Evolutionary conservation across 1,284 basidiomycete species (phyloP).

Genomic region (Trichosporon sp.): DNA sequence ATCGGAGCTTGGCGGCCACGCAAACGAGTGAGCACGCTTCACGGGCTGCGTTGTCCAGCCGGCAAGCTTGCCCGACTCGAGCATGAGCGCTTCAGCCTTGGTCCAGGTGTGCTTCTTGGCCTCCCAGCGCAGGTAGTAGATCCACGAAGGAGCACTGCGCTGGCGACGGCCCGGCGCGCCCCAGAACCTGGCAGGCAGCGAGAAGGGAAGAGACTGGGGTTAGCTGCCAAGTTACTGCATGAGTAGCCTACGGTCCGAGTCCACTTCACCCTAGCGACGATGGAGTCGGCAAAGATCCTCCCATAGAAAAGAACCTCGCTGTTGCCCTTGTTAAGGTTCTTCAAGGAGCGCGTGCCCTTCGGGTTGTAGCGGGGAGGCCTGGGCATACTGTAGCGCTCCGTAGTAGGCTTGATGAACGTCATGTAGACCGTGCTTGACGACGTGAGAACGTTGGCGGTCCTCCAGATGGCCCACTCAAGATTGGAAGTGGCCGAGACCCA

Average conservation of each 20-base stretch:
- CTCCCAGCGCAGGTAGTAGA: constrained; percentile 21
- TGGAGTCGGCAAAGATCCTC: constrained; percentile 34
- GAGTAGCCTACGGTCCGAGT: constrained; percentile 28
- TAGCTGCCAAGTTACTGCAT: background rate
- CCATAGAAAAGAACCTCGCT: constrained; percentile 37
- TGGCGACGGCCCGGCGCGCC: background rate
- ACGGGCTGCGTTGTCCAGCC: background rate
- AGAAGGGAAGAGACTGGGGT: constrained; percentile 23
- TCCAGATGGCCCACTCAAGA: constrained; percentile 41
- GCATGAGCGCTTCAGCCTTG: background rate
- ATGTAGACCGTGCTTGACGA: constrained; percentile 4
- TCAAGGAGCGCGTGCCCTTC: background rate
- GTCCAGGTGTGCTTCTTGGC: background rate
- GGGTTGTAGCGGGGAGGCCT: background rate
- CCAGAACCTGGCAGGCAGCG: constrained; percentile 25
- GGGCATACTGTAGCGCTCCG: constrained; percentile 9
- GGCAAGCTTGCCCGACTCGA: background rate
- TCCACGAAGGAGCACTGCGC: background rate
- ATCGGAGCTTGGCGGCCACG: background rate
- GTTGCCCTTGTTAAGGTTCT: background rate
- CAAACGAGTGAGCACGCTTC: background rate
- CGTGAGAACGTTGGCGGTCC: constrained; percentile 30
- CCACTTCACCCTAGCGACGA: constrained; percentile 31
- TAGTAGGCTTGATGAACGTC: constrained; percentile 21
- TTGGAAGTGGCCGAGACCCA: constrained; percentile 39